phyloP scores from a whole-genome alignment of 2,329 filamentous ascomycete species.

The Colletotrichum australisinense region DNA sequence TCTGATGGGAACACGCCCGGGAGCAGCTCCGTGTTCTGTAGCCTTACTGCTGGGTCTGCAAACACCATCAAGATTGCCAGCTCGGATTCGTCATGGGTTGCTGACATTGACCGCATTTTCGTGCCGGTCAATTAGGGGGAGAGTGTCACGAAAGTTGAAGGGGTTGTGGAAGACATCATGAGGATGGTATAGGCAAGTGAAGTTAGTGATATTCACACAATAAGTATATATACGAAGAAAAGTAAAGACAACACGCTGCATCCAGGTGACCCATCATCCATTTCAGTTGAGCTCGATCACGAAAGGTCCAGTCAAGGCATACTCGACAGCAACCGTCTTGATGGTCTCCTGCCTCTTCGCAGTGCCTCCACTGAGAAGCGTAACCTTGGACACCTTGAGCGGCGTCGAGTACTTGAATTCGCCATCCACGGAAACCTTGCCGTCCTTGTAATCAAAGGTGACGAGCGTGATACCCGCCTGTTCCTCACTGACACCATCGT shows the following conservation, averaged over 20 bases:
- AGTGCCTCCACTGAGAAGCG: conserved; percentile 50
- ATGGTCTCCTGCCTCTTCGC: conserved; percentile 19
- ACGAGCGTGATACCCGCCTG: conserved; percentile 69
- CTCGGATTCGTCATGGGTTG: conserved; percentile 51
- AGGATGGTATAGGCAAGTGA: not conserved
- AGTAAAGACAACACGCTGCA: not conserved
- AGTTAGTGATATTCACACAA: not conserved
- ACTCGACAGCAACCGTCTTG: conserved; percentile 38
- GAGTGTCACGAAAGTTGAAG: not conserved
- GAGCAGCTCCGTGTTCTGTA: conserved; percentile 59
- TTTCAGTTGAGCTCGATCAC: conserved; percentile 18
- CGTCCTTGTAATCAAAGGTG: conserved; percentile 67
- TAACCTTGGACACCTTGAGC: conserved; percentile 59
- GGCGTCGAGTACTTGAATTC: conserved; percentile 62
- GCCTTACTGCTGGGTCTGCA: conserved; percentile 56
- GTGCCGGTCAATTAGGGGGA: conserved; percentile 52
- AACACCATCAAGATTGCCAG: conserved; percentile 63
- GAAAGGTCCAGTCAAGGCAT: conserved; percentile 38
- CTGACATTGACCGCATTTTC: conserved; percentile 66
- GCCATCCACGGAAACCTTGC: conserved; percentile 62
- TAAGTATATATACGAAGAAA: not conserved
- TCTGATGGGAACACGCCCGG: conserved; percentile 52
- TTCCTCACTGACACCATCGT: conserved; percentile 76
- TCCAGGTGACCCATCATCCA: not conserved
- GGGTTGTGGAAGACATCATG: too few relatives aligned